Base-by-base conservation (phyloP, 768 basidiomycete genomes). In the Neoboletus brunneissimus region DNA sequence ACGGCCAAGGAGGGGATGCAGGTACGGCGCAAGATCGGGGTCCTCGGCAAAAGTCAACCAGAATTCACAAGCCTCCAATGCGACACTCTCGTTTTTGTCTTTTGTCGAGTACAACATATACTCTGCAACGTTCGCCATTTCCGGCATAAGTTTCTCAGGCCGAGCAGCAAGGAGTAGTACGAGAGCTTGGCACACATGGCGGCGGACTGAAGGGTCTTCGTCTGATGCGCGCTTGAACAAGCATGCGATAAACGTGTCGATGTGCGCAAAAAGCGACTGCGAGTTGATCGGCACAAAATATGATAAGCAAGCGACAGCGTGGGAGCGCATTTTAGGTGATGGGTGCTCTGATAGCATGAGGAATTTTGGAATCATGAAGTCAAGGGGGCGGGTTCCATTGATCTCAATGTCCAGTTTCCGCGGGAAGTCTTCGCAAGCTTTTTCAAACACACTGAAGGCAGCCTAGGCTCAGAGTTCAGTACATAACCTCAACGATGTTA, bases 41-140 rank as follows among this genome's bases (percentile, higher is more conserved):
- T 98, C 94, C 71, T 99, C 97, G 16, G 97, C 95, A 67, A 99
- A 98, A 1, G 95, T 97, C 58, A 99, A 80, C 97, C 97, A 99
- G 73, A 99, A 99, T 79, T 99, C 97, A 80, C 95, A 97, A 23
- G 97, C 97, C 76, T 99, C 97, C 48, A 99, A 80, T 3, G 96
- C 94, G 51, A 94, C 96, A 59, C 88, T 89, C 75, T 98, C 95
- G 71, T 98, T 94, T 75, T 91, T 90, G 78, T 98, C 95, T 74
- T 95, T 94, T 15, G 94, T 98, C 27, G 94, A 96, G 76, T 94
- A 98, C 38, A 98, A 81, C 93, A 99, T 98, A 73, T 97, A 99
- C 71, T 97, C 94, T 27, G 96, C 94, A 41, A 99, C 97, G 63
- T 93, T 94, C 23, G 77, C 71, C 82, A 99, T 91, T 71, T 98